These are phyloP conservation scores for Trichoderma atroviride DNA, from an alignment of 2,329 filamentous ascomycete genomes.

Conservation along the genomic window DNA sequence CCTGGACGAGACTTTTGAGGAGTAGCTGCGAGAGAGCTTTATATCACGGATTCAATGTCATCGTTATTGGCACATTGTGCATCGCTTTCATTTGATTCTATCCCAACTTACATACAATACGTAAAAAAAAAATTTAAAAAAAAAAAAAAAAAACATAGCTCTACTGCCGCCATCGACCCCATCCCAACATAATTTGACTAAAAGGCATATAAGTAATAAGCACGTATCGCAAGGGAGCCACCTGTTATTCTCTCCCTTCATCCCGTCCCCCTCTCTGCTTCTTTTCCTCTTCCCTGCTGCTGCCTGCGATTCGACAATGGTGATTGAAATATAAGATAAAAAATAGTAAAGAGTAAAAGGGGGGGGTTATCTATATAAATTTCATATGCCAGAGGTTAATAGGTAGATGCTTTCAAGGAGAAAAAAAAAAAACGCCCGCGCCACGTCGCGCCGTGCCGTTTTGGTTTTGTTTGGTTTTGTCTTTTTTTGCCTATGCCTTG, in stretches of 20 bases:
- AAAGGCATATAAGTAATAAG: constrained; percentile 7
- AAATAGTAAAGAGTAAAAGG: background rate
- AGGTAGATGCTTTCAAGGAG: constrained; percentile 23
- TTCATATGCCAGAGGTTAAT: constrained; percentile 17
- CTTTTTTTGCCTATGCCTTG: background rate
- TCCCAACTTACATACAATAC: constrained; percentile 16
- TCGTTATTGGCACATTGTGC: constrained; percentile 4
- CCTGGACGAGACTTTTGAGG: background rate
- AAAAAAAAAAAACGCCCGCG: constrained; percentile 26
- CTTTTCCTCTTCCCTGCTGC: background rate
- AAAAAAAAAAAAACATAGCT: background rate
- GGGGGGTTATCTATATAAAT: constrained; percentile 14
- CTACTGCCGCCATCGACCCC: constrained; percentile 3
- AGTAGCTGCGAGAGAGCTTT: background rate
- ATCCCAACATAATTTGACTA: constrained; percentile 9
- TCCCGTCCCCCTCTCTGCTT: background rate
- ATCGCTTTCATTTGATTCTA: constrained; percentile 24
- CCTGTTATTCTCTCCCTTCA: too few relatives aligned
- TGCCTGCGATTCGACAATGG: constrained; percentile 2
- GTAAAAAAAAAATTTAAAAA: too few relatives aligned
- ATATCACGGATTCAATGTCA: background rate
- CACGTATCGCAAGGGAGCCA: constrained; percentile 3
- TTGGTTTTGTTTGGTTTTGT: background rate
- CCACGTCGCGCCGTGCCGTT: constrained; percentile 16
- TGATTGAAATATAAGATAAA: background rate